phyloP scores from a whole-genome alignment of 176 grass and related monocot genomes.

The Paspalum notatum region DNA sequence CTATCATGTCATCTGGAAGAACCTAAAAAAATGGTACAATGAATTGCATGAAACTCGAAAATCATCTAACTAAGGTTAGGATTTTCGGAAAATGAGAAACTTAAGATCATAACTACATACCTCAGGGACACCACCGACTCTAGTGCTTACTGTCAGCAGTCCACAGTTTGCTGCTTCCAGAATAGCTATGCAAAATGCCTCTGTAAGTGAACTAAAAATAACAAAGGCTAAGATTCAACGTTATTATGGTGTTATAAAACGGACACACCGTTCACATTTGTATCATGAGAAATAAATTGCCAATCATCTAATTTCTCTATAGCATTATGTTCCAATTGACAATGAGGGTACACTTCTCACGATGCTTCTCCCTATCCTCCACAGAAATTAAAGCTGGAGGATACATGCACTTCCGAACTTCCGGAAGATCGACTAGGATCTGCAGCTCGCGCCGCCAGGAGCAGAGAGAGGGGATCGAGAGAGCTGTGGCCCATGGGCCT shows the following conservation, averaged over 20 bases:
- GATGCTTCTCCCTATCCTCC: no score
- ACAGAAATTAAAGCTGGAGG: no score
- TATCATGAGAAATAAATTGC: conserved; percentile 1
- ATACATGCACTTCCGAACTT: no score
- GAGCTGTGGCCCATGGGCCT: no score
- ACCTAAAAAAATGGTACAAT: conserved; percentile 57
- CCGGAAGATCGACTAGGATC: no score
- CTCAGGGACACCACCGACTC: conserved; percentile 95
- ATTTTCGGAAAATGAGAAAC: conserved; percentile 19
- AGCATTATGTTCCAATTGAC: conserved; percentile 11
- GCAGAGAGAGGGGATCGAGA: no score
- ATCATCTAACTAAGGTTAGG: conserved; percentile 12
- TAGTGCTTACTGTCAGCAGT: conserved; percentile 93
- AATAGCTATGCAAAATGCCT: conserved; percentile 99
- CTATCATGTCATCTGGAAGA: conserved; percentile 98
- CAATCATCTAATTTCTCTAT: conserved; percentile 6
- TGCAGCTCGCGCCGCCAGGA: no score
- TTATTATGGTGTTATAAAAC: conserved; percentile 15
- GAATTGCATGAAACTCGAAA: not conserved
- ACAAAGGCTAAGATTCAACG: conserved; percentile 12
- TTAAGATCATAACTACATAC: conserved; percentile 36
- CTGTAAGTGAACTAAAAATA: conserved; percentile 87
- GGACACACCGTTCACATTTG: not conserved
- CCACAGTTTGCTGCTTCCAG: conserved; percentile 97
- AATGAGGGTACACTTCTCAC: not conserved